A percentile compares a stretch with the other conserved stretches of the same genome.
phyloP scores from a whole-genome alignment of 257 asterid genomes.

The Ehretia macrophylla region DNA sequence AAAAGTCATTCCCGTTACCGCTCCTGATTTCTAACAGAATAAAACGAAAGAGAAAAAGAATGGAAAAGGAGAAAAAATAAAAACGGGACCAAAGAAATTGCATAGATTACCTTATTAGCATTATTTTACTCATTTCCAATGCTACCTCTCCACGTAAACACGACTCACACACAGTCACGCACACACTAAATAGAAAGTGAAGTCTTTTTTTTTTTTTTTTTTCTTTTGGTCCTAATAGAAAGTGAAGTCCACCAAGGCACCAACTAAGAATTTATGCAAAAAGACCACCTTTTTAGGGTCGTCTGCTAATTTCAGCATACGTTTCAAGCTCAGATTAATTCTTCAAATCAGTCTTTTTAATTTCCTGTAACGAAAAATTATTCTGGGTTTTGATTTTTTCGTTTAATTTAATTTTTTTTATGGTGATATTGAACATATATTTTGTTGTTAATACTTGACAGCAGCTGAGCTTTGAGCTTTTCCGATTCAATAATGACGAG shows the following conservation, averaged over 20 bases:
- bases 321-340: slow-evolving; percentile 17
- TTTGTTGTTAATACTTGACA: neutral
- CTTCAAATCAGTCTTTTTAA: neutral
- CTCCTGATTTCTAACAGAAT: too few relatives aligned
- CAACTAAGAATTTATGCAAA: slow-evolving; percentile 6
- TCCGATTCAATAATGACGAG: slow-evolving; percentile 35
- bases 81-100: too few relatives aligned
- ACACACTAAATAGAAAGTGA: too few relatives aligned
- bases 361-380: neutral
- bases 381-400: slow-evolving; percentile 15
- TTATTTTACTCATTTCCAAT: too few relatives aligned
- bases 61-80: too few relatives aligned
- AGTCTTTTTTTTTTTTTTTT: too few relatives aligned
- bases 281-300: slow-evolving; percentile 2
- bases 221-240: neutral
- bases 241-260: neutral
- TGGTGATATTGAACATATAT: neutral
- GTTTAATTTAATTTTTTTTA: neutral
- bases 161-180: too few relatives aligned
- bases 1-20: too few relatives aligned
- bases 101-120: too few relatives aligned
- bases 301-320: slow-evolving; percentile 31
- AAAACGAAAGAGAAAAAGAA: too few relatives aligned
- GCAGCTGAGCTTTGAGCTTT: slow-evolving; percentile 30
- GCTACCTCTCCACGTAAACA: neutral